These are phyloP conservation scores for Pistacia integerrima DNA, from an alignment of 345 rosid genomes.

Conservation along the genomic window DNA sequence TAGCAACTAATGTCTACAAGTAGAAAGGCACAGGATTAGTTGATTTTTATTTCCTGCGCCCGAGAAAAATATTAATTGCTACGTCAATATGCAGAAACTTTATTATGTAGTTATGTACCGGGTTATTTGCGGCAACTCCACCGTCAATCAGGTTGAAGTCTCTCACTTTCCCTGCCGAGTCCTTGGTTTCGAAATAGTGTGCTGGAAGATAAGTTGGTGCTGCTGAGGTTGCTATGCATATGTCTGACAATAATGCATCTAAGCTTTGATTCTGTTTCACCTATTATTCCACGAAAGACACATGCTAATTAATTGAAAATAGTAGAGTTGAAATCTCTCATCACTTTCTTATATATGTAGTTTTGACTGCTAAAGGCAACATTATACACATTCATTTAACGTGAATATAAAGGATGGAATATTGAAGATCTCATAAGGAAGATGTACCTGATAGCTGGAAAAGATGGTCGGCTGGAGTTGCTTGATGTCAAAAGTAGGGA, in stretches of 20 bases:
- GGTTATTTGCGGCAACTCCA: conserved; percentile 66
- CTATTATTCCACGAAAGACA: conserved; percentile 18
- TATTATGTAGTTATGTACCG: conserved; percentile 21
- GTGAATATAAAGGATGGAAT: background rate
- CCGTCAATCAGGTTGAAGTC: conserved; percentile 53
- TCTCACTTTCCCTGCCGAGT: conserved; percentile 24
- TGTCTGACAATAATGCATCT: conserved; percentile 49
- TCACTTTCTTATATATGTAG: background rate
- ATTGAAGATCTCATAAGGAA: background rate
- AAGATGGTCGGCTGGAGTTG: conserved; percentile 52
- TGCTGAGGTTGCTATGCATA: conserved; percentile 64
- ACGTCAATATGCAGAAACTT: too few relatives aligned
- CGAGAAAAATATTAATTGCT: too few relatives aligned
- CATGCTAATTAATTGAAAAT: background rate
- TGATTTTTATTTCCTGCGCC: background rate
- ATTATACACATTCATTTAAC: background rate
- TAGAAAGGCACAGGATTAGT: background rate
- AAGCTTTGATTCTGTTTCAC: conserved; percentile 34
- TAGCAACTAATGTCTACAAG: conserved; percentile 50
- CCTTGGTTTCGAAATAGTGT: conserved; percentile 38
- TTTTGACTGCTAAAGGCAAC: background rate
- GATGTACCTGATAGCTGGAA: conserved; percentile 41
- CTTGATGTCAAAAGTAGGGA: conserved; percentile 60
- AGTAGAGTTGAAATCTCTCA: background rate
- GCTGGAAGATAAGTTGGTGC: conserved; percentile 65